Base-by-base conservation (phyloP, 2,329 filamentous ascomycete species). In the Diaporthe eres region DNA sequence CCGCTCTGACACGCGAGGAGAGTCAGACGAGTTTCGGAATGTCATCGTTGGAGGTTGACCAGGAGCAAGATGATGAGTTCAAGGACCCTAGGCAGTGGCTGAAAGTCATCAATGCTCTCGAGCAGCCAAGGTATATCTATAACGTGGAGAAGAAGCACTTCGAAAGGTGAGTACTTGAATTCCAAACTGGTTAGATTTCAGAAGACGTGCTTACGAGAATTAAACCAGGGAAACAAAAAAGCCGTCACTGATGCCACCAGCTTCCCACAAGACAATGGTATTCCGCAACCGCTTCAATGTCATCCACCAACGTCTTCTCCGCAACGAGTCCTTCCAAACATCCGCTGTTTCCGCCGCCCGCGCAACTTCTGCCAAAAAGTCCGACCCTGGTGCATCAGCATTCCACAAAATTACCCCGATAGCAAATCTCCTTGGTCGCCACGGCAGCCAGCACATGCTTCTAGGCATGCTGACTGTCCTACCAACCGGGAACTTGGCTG, bases 271-370 rank as follows among this genome's bases (percentile, higher is more conserved):
- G 84, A 98, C 95, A 2, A 88, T 92, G 4, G 87, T 97, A 60
- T 98, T 98, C 85, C 92, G 95, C 78, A 96, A 98, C 82, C 91
- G 96, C 77, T 98, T 97, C 83, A 94, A 98, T 80, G 90, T 98
- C 73, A 93, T 98, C 70, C 94, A 98, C 82, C 96, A 98, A 83
- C 93, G 97, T 25, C 90, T 98, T 25, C 90, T 98, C 55, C 93
- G 97, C 67, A 98, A 98, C 82, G 95, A 98, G 84, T 93, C 94
- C 28, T 99, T 99, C 80, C 96, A 98, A 83, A 92, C 92, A 28
- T 95, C 95, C 1, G 89, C 93, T 28, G 92, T 98, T 74, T 91
- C 93, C 10, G 89, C 90, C 2, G 88, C 89, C 19, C 89, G 88
- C 70, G 84, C 85, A n/a, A 86, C 87, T 31, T 87, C 89, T 2